Conservation (phyloP, 805 yeast species). For the Candida caryicola region DNA sequence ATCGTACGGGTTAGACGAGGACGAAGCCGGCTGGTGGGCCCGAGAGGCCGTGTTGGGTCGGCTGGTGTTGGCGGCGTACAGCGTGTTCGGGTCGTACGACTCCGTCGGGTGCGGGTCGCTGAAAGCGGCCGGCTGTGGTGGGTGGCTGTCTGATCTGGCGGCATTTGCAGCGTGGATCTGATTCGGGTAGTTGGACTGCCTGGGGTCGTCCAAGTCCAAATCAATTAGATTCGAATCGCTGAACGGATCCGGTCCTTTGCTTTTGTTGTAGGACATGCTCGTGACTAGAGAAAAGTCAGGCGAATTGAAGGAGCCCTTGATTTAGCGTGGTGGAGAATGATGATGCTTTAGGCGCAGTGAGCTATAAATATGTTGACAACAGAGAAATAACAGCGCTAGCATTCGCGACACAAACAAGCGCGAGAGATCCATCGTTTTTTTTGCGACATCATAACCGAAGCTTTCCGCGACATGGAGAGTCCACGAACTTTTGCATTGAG, state of each 20-base stretch:
- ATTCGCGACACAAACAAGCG: no score
- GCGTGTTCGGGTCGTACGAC: constrained; percentile 1
- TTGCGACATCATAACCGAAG: no score
- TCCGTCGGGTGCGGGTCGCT: not conserved
- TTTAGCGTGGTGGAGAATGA: no score
- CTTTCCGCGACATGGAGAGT: no score
- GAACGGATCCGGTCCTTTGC: constrained; percentile 3
- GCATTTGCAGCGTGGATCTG: constrained; percentile 1
- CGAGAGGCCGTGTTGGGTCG: not conserved
- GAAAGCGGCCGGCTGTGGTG: not conserved
- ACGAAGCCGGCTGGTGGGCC: not conserved
- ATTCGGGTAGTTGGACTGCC: no score
- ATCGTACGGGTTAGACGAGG: constrained; percentile 8
- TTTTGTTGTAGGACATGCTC: constrained; percentile 1
- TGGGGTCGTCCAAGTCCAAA: constrained; percentile 24
- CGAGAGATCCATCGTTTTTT: no score
- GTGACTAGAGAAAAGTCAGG: not conserved
- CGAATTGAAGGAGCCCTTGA: not conserved
- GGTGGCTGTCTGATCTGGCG: not conserved
- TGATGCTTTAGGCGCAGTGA: no score
- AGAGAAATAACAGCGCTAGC: no score
- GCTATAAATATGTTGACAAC: no score
- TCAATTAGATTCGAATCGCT: constrained; percentile 26
- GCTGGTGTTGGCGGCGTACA: constrained; percentile 1
- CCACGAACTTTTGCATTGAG: no score